Evolutionary conservation across 164 flowering plant species (phyloP).

Genomic region (Vitis cinerea): DNA sequence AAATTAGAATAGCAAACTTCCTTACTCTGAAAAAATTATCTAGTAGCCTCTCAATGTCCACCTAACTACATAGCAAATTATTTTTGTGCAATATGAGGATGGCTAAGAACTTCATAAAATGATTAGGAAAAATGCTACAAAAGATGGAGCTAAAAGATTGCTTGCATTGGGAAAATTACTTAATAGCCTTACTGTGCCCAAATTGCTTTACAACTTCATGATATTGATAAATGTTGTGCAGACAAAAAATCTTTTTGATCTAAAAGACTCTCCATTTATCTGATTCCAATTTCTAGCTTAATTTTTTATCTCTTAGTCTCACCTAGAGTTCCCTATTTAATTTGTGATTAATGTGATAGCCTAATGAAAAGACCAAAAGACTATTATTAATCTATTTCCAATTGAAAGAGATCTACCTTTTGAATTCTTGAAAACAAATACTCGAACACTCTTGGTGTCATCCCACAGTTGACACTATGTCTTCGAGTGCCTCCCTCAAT

Average conservation of each 20-base stretch:
- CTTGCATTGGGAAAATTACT: too few relatives aligned
- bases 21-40: not conserved
- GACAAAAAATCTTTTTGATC: too few relatives aligned
- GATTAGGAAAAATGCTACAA: not conserved
- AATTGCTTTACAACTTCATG: too few relatives aligned
- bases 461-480: slow-evolving; percentile 92
- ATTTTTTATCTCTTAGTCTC: not conserved
- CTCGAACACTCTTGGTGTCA: slow-evolving; percentile 97
- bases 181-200: too few relatives aligned
- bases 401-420: slow-evolving; percentile 47
- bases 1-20: not conserved
- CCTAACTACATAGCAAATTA: not conserved
- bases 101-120: too few relatives aligned
- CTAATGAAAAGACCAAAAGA: not conserved
- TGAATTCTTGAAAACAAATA: slow-evolving; percentile 85
- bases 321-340: not conserved
- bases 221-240: too few relatives aligned
- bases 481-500: slow-evolving; percentile 90
- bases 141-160: not conserved
- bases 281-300: not conserved
- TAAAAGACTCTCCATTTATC: too few relatives aligned
- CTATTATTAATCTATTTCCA: too few relatives aligned
- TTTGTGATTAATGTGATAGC: not conserved
- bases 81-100: too few relatives aligned
- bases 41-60: not conserved